Evolutionary conservation across 306 rosid species (phyloP), one percentile per base, ranked within the genome.

Genomic region (Prunus salicina): DNA sequence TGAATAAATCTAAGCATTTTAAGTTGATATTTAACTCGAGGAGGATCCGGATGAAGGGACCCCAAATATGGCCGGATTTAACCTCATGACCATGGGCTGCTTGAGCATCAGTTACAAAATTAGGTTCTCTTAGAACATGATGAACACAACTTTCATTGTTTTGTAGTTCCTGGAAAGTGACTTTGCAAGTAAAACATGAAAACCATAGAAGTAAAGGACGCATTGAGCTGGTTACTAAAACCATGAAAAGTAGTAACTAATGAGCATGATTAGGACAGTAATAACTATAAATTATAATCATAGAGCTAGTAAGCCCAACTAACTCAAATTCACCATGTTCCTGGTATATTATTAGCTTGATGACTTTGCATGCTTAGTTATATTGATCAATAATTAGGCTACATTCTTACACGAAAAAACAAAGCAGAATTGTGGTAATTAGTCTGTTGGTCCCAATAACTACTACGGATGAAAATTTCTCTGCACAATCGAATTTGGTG

Each of bases 181-280:
- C 30, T 11, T 66, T 2, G 71, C 25, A 34, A 12, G 28, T 46
- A 51, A 67, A 52, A 52, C 57, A 52, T 67, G 11, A 67, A 20
- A 12, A 50, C 34, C 6, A 11, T 12, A 43, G 8, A n/a, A 66
- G 11, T 66, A 38, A 66, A 12, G 71, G 52, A 49, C 19, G 7
- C 20, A 50, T 19, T 64, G 25, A 52, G 57, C 4, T 18, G 57
- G 57, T 52, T 1, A 52, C 20, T 52, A 52, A 49, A 13, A 52
- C n/a, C 30, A 45, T 67, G 34, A 45, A 67, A 67, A 38, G 43
- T 20, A 45, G 71, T 7, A 45, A 38, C 7, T 12, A 45, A 55
- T 7, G 20, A 20, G 71, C 71, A 67, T 45, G 71, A 67, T 67
- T 22, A 45, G 1, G 71, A 45, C 72, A 46, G 20, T 67, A 67